phyloP scores from a whole-genome alignment of 352 stramenopile species.

The Phytophthora sp. region DNA sequence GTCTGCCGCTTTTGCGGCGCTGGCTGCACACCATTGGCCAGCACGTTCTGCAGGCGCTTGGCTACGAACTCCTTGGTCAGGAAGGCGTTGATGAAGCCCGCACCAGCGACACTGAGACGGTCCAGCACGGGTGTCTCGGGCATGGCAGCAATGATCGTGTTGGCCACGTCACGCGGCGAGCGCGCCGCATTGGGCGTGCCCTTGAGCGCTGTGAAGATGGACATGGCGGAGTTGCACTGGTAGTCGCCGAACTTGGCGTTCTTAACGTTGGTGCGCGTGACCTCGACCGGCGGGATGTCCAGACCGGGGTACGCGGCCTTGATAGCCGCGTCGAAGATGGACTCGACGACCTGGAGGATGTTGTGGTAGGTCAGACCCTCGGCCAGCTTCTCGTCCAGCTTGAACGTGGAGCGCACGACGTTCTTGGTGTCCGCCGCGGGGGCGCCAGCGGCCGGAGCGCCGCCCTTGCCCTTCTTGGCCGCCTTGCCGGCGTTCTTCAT shows the following conservation, averaged over 20 bases:
- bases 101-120: constrained; percentile 90
- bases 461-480: constrained; percentile 27
- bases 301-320: constrained; percentile 71
- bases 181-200: constrained; percentile 70
- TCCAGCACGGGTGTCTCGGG: constrained; percentile 89
- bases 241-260: constrained; percentile 95
- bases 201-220: constrained; percentile 97
- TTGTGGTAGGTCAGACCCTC: constrained; percentile 78
- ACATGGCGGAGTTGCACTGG: constrained; percentile 99
- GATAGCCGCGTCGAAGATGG: constrained; percentile 77
- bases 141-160: constrained; percentile 89
- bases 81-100: constrained; percentile 98
- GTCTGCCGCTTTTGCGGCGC: constrained; percentile 84
- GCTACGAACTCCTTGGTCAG: constrained; percentile 88
- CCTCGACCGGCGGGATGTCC: constrained; percentile 56
- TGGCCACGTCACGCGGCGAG: constrained; percentile 89
- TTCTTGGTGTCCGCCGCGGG: constrained; percentile 16
- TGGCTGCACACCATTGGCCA: constrained; percentile 75
- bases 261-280: constrained; percentile 79
- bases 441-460: constrained; percentile 7
- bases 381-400: constrained; percentile 56
- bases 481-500: constrained; percentile 53
- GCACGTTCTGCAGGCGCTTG: constrained; percentile 68
- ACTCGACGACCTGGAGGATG: constrained; percentile 76
- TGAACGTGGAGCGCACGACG: constrained; percentile 44